These are phyloP conservation scores for Pseudoneurospora amorphoporcata DNA, from an alignment of 495 filamentous ascomycete genomes.

Conservation along the genomic window DNA sequence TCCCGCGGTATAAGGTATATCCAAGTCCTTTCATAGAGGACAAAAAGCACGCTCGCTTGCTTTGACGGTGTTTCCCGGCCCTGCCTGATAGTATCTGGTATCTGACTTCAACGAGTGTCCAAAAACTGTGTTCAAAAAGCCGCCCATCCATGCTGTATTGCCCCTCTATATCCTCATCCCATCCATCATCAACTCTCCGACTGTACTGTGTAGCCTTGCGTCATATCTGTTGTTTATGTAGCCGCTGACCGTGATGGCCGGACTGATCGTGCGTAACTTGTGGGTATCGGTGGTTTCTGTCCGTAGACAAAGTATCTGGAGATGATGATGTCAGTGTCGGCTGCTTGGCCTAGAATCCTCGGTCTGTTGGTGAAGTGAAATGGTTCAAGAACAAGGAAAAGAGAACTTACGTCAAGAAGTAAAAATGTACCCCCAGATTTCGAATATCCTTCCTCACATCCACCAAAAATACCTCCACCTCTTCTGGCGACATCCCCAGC, in stretches of 20 bases:
- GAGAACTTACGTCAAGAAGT: conserved; percentile 32
- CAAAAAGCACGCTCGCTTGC: not conserved
- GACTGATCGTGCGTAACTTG: not conserved
- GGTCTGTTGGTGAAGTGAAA: not conserved
- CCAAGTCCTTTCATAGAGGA: not conserved
- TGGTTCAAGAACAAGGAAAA: not conserved
- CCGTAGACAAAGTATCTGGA: conserved; percentile 5
- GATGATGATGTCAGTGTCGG: not conserved
- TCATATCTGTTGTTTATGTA: not conserved
- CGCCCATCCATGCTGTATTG: not conserved
- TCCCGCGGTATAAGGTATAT: not conserved
- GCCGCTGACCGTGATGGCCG: not conserved
- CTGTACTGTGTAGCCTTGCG: not conserved
- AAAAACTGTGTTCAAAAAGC: not conserved
- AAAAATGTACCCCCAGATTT: conserved; percentile 40
- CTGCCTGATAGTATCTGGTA: not conserved
- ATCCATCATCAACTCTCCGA: not conserved
- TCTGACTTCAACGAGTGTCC: not conserved
- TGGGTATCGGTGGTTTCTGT: conserved; percentile 1
- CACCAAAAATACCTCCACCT: conserved; percentile 43
- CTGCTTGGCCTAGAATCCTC: not conserved
- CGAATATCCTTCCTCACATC: conserved; percentile 45
- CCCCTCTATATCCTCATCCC: not conserved
- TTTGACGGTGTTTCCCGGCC: not conserved
- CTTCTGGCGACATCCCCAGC: conserved; percentile 37